These are phyloP conservation scores for Geosmithia morbida DNA, from an alignment of 2,329 filamentous ascomycete species.

Conservation along the genomic window DNA sequence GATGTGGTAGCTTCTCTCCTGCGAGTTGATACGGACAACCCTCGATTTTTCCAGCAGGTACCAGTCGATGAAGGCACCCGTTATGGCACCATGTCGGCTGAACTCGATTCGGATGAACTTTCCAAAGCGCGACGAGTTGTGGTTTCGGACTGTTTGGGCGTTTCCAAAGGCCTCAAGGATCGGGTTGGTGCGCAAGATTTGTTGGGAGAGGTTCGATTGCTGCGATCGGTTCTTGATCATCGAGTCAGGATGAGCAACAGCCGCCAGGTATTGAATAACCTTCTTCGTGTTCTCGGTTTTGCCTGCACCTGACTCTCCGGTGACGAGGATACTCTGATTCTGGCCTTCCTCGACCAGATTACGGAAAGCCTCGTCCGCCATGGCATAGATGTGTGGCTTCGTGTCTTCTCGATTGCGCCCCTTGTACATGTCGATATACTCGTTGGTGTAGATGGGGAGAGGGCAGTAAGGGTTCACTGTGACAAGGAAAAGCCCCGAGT, in stretches of 20 bases:
- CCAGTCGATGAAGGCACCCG: constrained; percentile 96
- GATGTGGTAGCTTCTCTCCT: constrained; percentile 91
- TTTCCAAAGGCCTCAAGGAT: constrained; percentile 98
- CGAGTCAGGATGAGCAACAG: constrained; percentile 76
- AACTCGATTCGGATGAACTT: constrained; percentile 99
- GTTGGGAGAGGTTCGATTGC: constrained; percentile 81
- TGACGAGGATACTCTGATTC: constrained; percentile 96
- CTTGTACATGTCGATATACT: constrained; percentile 97
- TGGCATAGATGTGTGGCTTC: constrained; percentile 92
- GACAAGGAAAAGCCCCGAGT: constrained; percentile 91
- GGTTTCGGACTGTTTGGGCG: constrained; percentile 92
- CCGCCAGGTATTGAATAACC: constrained; percentile 94
- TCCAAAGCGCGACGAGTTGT: constrained; percentile 96
- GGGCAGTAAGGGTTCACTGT: constrained; percentile 95
- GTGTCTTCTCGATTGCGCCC: constrained; percentile 84
- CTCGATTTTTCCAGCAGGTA: constrained; percentile 97
- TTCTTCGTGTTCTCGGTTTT: constrained; percentile 99
- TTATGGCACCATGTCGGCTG: constrained; percentile 73
- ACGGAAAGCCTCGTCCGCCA: constrained; percentile 92
- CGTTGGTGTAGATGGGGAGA: constrained; percentile 86
- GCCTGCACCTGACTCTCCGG: constrained; percentile 91
- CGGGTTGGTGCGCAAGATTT: constrained; percentile 90
- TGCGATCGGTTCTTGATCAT: constrained; percentile 44
- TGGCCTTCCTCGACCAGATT: constrained; percentile 90
- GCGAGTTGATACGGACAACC: constrained; percentile 74